phyloP scores from a whole-genome alignment of 2,329 filamentous ascomycete species.

The Phyllosticta paracitricarpa region DNA sequence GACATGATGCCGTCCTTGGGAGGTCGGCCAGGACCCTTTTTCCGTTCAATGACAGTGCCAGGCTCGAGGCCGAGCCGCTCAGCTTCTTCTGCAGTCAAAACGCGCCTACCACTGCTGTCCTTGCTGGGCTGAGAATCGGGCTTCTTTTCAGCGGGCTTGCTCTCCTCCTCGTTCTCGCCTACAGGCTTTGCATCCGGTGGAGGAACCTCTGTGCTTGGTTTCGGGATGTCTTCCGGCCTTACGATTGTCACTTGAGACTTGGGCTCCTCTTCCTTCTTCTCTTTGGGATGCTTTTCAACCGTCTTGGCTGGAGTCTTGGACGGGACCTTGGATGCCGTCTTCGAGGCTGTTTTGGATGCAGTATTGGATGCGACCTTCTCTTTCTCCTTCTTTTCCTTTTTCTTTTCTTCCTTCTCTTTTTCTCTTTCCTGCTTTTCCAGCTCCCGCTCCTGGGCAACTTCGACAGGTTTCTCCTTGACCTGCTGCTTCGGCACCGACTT shows the following conservation, averaged over 20 bases:
- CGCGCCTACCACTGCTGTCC: constrained; percentile 5
- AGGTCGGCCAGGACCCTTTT: constrained; percentile 68
- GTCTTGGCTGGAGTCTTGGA: constrained; percentile 12
- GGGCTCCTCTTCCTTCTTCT: constrained; percentile 6
- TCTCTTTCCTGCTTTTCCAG: constrained; percentile 18
- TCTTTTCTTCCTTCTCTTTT: constrained; percentile 20
- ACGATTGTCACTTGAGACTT: constrained; percentile 7
- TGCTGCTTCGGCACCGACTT: constrained; percentile 8
- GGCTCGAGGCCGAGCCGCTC: constrained; percentile 31
- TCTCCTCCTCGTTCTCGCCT: constrained; percentile 2
- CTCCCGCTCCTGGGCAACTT: constrained; percentile 17
- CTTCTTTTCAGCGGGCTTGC: constrained; percentile 4
- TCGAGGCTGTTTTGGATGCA: neutral
- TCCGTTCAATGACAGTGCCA: constrained; percentile 38
- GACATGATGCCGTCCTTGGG: constrained; percentile 80
- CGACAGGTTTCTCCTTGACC: constrained; percentile 2
- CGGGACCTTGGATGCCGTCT: constrained; percentile 9
- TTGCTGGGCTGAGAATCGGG: constrained; percentile 2
- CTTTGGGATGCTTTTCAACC: constrained; percentile 15
- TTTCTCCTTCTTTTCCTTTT: constrained; percentile 22
- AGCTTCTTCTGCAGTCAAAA: constrained; percentile 27
- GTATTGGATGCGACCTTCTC: constrained; percentile 20
- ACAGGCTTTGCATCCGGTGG: constrained; percentile 11
- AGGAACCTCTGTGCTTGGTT: constrained; percentile 8
- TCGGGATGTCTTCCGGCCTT: constrained; percentile 4